Percentiles rank a stretch among this genome's conserved stretches.
These are phyloP conservation scores for Cyberlindnera veronae DNA, from an alignment of 805 yeast species.

Conservation along the genomic window DNA sequence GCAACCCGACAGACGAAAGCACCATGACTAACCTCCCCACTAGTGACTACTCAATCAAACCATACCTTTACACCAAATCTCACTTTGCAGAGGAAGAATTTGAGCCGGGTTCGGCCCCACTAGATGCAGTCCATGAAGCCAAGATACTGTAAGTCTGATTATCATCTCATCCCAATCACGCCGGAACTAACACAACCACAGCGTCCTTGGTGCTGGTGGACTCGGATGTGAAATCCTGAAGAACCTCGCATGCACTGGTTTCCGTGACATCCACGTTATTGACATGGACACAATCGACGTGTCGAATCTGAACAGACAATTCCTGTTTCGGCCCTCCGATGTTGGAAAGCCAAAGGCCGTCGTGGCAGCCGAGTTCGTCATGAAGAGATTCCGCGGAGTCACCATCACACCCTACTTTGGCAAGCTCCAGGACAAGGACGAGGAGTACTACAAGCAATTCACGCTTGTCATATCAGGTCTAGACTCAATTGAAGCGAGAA, in stretches of 20 bases:
- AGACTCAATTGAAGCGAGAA: slow-evolving; percentile 84
- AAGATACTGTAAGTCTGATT: slow-evolving; percentile 31
- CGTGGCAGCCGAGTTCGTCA: slow-evolving; percentile 67
- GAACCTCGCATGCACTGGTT: slow-evolving; percentile 68
- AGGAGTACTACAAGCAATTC: slow-evolving; percentile 63
- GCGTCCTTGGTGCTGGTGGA: slow-evolving; percentile 90
- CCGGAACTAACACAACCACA: slow-evolving; percentile 9
- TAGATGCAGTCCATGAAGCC: slow-evolving; percentile 23
- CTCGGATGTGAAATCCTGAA: slow-evolving; percentile 89
- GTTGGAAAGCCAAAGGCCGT: slow-evolving; percentile 80
- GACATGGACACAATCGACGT: slow-evolving; percentile 93
- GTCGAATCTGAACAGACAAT: slow-evolving; percentile 88
- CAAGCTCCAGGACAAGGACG: slow-evolving; percentile 60
- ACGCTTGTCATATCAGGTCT: slow-evolving; percentile 79
- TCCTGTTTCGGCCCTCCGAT: slow-evolving; percentile 74
- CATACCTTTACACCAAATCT: slow-evolving; percentile 28
- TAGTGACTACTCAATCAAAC: slow-evolving; percentile 21
- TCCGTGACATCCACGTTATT: slow-evolving; percentile 76
- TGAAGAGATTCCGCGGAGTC: slow-evolving; percentile 41
- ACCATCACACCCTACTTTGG: slow-evolving; percentile 57
- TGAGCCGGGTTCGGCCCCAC: slow-evolving; percentile 30
- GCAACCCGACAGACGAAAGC: too few relatives aligned
- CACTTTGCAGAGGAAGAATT: slow-evolving; percentile 35
- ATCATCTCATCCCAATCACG: not conserved
- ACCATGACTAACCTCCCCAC: slow-evolving; percentile 3